These are phyloP conservation scores for Diaporthe citriasiana DNA, from an alignment of 2,329 filamentous ascomycete genomes.

Conservation along the genomic window DNA sequence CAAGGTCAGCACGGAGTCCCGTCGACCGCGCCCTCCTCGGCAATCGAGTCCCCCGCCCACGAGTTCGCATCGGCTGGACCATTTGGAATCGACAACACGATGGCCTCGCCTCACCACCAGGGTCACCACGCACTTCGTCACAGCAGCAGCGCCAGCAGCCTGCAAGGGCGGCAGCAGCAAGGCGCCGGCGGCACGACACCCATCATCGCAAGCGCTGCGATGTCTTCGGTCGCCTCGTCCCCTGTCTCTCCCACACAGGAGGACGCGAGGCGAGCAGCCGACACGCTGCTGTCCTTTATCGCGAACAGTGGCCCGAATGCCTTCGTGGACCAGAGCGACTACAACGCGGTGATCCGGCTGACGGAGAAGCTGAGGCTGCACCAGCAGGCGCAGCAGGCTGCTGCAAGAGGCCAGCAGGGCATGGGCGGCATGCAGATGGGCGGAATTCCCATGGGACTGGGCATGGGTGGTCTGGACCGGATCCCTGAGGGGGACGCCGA, in stretches of 20 bases:
- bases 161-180: slow-evolving; percentile 54
- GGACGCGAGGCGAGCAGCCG: slow-evolving; percentile 85
- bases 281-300: slow-evolving; percentile 86
- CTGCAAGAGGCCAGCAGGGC: slow-evolving; percentile 41
- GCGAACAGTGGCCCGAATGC: slow-evolving; percentile 75
- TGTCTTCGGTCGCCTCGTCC: slow-evolving; percentile 65
- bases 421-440: slow-evolving; percentile 44
- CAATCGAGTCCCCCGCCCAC: slow-evolving; percentile 65
- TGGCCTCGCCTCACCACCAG: slow-evolving; percentile 58
- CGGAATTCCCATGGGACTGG: slow-evolving; percentile 41
- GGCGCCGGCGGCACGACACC: slow-evolving; percentile 48
- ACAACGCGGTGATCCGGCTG: slow-evolving; percentile 81
- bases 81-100: slow-evolving; percentile 60
- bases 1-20: slow-evolving; percentile 51
- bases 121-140: slow-evolving; percentile 62
- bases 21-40: slow-evolving; percentile 64
- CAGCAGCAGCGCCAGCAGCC: slow-evolving; percentile 65
- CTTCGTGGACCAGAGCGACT: slow-evolving; percentile 83
- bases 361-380: slow-evolving; percentile 88
- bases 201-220: slow-evolving; percentile 48
- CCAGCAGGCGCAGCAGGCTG: slow-evolving; percentile 56
- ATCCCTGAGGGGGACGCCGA: slow-evolving; percentile 72
- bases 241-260: slow-evolving; percentile 83
- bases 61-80: slow-evolving; percentile 57
- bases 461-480: slow-evolving; percentile 65